Percentiles rank a stretch among this genome's conserved stretches.
phyloP scores from a whole-genome alignment of 1,284 basidiomycete species.

The Golubevia sp. region DNA sequence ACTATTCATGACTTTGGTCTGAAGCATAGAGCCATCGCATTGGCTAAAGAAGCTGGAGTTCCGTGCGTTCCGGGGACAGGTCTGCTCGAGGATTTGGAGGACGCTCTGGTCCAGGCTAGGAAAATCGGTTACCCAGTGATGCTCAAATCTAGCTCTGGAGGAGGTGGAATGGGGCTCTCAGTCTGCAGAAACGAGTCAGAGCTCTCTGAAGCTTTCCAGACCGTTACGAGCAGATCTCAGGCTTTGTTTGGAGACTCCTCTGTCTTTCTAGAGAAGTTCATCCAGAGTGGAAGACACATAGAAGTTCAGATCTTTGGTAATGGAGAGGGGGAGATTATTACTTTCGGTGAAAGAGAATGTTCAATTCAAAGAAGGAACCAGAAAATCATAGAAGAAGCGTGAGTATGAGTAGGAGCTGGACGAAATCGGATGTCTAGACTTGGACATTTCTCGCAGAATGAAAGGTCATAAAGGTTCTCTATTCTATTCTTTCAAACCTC shows the following conservation, averaged over 20 bases:
- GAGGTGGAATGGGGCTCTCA: constrained; percentile 21
- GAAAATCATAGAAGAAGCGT: constrained; percentile 28
- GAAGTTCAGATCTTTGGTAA: constrained; percentile 33
- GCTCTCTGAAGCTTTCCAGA: constrained; percentile 11
- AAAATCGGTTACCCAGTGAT: constrained; percentile 27
- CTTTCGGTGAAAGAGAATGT: constrained; percentile 28
- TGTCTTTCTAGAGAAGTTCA: constrained; percentile 25
- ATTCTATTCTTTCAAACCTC: too few relatives aligned
- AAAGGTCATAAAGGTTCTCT: too few relatives aligned
- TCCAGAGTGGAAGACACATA: constrained; percentile 18
- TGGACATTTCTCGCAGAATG: too few relatives aligned
- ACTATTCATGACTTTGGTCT: constrained; percentile 19
- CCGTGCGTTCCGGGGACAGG: constrained; percentile 21
- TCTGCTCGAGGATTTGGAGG: constrained; percentile 7
- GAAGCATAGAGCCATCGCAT: constrained; percentile 17
- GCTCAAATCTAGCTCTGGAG: constrained; percentile 22
- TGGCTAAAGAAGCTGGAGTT: constrained; percentile 16
- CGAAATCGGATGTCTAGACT: too few relatives aligned
- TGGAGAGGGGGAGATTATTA: constrained; percentile 19
- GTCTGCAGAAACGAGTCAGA: constrained; percentile 12
- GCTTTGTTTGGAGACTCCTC: constrained; percentile 19
- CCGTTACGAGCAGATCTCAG: constrained; percentile 8
- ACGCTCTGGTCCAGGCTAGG: constrained; percentile 10
- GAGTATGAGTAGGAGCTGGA: too few relatives aligned
- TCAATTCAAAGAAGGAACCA: constrained; percentile 26